These are phyloP conservation scores for Paraphoma sp. DNA, from an alignment of 2,329 filamentous ascomycete genomes.

Conservation along the genomic window DNA sequence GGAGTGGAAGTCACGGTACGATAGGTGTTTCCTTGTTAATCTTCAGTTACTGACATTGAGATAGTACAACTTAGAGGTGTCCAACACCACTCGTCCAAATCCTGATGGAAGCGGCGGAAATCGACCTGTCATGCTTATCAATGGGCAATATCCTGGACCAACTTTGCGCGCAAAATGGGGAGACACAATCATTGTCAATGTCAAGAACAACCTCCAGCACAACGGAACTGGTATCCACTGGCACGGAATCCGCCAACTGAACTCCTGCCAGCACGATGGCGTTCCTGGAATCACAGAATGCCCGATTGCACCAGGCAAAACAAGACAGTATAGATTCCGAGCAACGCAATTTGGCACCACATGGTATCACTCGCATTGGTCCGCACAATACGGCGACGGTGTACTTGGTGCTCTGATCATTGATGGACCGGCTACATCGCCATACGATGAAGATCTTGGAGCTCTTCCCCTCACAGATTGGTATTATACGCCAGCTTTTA, in stretches of 20 bases:
- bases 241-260: constrained; percentile 55
- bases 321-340: constrained; percentile 64
- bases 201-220: constrained; percentile 47
- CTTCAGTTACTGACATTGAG: too few relatives aligned
- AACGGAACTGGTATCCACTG: constrained; percentile 61
- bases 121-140: constrained; percentile 51
- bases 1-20: constrained; percentile 44
- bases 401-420: constrained; percentile 50
- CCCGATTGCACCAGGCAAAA: constrained; percentile 67
- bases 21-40: neutral
- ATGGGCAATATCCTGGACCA: constrained; percentile 70
- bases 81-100: constrained; percentile 48
- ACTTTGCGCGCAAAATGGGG: constrained; percentile 45
- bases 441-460: constrained; percentile 68
- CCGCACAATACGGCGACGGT: constrained; percentile 53
- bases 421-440: constrained; percentile 51
- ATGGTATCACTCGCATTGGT: constrained; percentile 55
- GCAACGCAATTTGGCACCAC: constrained; percentile 57
- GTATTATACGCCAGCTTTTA: constrained; percentile 56
- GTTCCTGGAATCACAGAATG: constrained; percentile 64
- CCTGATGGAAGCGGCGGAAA: constrained; percentile 48
- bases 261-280: constrained; percentile 60
- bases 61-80: constrained; percentile 50
- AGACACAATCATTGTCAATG: constrained; percentile 48
- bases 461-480: constrained; percentile 67